Evolutionary conservation across 2,329 filamentous ascomycete species (phyloP).

Genomic region (Penicillium sp.): DNA sequence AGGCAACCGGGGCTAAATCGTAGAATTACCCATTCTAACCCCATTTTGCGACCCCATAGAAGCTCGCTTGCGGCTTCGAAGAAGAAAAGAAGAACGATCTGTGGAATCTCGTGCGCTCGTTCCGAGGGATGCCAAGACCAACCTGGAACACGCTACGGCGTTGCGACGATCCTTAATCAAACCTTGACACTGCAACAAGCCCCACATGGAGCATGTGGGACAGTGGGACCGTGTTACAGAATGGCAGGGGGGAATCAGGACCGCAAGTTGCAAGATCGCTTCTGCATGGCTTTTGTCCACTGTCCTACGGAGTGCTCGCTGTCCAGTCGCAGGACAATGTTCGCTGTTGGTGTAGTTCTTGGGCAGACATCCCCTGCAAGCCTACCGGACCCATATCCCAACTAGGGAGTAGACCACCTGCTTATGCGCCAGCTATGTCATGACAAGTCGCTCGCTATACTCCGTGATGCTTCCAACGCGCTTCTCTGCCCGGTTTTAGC

Average conservation of each 20-base stretch:
- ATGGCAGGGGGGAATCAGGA: conserved; percentile 1
- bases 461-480: conserved; percentile 4
- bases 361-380: neutral
- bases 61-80: conserved; percentile 25
- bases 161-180: conserved; percentile 43
- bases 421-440: neutral
- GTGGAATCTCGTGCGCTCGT: conserved; percentile 19
- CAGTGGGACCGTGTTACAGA: conserved; percentile 21
- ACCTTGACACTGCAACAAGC: conserved; percentile 28
- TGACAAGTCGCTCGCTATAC: conserved; percentile 4
- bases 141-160: conserved; percentile 34
- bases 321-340: neutral
- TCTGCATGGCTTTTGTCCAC: conserved; percentile 3
- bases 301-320: neutral
- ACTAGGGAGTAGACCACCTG: neutral
- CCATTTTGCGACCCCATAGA: conserved; percentile 8
- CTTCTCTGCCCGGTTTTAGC: neutral
- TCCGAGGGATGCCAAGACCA: conserved; percentile 30
- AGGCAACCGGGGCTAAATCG: conserved; percentile 4
- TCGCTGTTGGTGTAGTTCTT: neutral
- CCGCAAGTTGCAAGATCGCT: conserved; percentile 15
- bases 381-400: conserved; percentile 1
- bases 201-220: neutral
- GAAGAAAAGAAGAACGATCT: conserved; percentile 21
- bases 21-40: conserved; percentile 19